These are phyloP conservation scores for Angophora floribunda DNA, from an alignment of 345 rosid species.

Conservation along the genomic window DNA sequence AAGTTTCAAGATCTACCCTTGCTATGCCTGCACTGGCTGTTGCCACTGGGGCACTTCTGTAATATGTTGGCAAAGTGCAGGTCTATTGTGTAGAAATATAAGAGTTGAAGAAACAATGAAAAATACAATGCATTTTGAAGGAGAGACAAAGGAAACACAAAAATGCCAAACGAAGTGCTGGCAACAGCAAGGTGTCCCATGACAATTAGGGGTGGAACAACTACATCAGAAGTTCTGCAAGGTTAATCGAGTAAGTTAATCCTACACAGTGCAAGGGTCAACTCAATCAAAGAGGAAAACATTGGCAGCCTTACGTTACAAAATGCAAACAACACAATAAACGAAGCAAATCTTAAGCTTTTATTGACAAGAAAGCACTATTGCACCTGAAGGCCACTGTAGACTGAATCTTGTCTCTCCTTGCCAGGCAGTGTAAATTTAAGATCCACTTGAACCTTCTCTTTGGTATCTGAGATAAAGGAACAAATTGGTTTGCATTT, in stretches of 20 bases:
- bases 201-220: not conserved
- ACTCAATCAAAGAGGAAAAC: not conserved
- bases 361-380: not conserved
- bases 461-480: constrained; percentile 38
- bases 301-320: not conserved
- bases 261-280: not conserved
- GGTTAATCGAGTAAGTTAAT: not conserved
- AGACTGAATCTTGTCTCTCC: constrained; percentile 96
- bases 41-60: not conserved
- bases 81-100: not conserved
- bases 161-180: not conserved
- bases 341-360: not conserved
- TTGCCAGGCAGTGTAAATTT: constrained; percentile 85
- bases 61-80: not conserved
- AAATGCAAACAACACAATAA: not conserved
- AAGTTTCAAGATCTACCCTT: not conserved
- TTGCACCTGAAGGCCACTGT: constrained; percentile 79
- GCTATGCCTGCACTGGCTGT: not conserved
- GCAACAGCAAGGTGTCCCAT: not conserved
- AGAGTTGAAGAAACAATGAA: not conserved
- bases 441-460: constrained; percentile 41
- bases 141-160: not conserved
- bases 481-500: not conserved
- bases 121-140: not conserved
- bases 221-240: not conserved